Evolutionary conservation across 495 filamentous ascomycete species (phyloP).

Genomic region (Hypoxylon intermedium): DNA sequence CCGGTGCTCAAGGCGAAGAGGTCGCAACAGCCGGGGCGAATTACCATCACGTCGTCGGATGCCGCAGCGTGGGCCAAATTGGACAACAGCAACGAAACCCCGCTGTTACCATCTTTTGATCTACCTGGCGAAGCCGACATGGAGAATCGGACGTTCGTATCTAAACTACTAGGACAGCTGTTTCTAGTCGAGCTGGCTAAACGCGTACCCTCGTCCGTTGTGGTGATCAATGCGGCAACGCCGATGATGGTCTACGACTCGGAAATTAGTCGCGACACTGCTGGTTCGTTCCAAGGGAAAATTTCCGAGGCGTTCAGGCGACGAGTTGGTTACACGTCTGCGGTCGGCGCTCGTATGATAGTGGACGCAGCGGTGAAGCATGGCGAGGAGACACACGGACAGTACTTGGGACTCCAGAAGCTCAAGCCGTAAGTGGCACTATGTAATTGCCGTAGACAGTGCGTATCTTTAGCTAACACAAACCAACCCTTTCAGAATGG

Average conservation of each 20-base stretch:
- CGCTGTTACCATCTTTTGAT: slow-evolving; percentile 47
- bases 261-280: slow-evolving; percentile 31
- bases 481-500: slow-evolving; percentile 15
- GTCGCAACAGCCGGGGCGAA: slow-evolving; percentile 37
- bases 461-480: slow-evolving; percentile 5
- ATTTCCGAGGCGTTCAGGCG: slow-evolving; percentile 16
- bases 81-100: slow-evolving; percentile 28
- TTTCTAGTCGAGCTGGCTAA: slow-evolving; percentile 48
- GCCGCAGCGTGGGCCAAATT: slow-evolving; percentile 44
- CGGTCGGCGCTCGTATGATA: background rate
- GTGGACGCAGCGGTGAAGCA: background rate
- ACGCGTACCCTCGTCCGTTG: slow-evolving; percentile 24
- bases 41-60: slow-evolving; percentile 46
- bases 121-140: background rate
- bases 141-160: slow-evolving; percentile 39
- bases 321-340: slow-evolving; percentile 28
- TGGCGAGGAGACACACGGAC: background rate
- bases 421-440: slow-evolving; percentile 43
- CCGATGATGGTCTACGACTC: slow-evolving; percentile 30
- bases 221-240: slow-evolving; percentile 17
- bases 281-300: background rate
- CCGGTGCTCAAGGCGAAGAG: no score
- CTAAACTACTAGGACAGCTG: slow-evolving; percentile 51
- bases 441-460: background rate
- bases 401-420: slow-evolving; percentile 40